Evolutionary conservation across 2,329 filamentous ascomycete species (phyloP), one percentile per base, ranked within the genome.

Genomic region (Teratosphaeria viscida): DNA sequence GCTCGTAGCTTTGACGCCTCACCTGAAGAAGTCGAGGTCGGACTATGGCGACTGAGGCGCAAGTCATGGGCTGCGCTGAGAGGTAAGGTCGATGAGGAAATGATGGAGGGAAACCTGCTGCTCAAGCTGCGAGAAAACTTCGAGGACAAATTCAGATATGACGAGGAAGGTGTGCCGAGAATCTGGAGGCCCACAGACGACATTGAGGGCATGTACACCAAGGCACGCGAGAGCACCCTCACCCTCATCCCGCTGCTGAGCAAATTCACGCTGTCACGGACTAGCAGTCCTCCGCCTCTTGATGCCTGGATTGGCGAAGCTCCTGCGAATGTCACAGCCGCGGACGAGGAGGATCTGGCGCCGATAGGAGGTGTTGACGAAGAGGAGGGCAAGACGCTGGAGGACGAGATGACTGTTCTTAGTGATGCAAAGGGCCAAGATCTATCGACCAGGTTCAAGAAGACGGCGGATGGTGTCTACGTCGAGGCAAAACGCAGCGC

Each of bases 91-190:
- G 92, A 97, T 39, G 94, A 99, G 71, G 94, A 99, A 75, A 90
- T 96, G 71, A 95, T 95, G 85, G 94, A 97, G 76, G 92, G 92
- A 68, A 99, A 97, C 71, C 85, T 99, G 58, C 79, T 97, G 37
- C 81, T 97, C 66, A 99, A 99, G 79, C 83, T 99, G 57, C 85
- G 94, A 39, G 94, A 99, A 75, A 97, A 96, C 77, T 99, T 99
- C 66, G 94, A 99, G 76, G 94, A 99, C 78, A 96, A 96, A 76
- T 99, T 99, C 82, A 87, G 94, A 64, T 99, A 99, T 69, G 94
- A 99, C 69, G 92, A 96, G 61, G 85, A 86, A 6, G 94, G 94
- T 29, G 94, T 99, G 4, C 94, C 94, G 5, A 84, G 94, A 61
- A 96, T 99, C 74, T 99, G 94, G 94, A 86, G 92, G 27, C 94